Evolutionary conservation across 2,329 filamentous ascomycete species (phyloP).

Genomic region (Mycogone perniciosa): DNA sequence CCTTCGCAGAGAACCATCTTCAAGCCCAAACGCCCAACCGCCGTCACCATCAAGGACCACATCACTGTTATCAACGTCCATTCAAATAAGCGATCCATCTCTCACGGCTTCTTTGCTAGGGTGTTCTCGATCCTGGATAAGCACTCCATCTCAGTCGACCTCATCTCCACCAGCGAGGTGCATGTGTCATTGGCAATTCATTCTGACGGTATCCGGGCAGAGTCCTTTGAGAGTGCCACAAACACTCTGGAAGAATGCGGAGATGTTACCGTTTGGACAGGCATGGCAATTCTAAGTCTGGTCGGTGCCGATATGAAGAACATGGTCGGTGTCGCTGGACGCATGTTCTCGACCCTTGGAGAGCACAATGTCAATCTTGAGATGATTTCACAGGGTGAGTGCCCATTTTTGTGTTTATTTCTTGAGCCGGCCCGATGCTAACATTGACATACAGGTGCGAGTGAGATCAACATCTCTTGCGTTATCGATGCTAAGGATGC

Average conservation of each 20-base stretch:
- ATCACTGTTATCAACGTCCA: constrained; percentile 98
- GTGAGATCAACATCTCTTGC: constrained; percentile 98
- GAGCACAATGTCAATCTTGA: constrained; percentile 95
- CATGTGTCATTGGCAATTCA: constrained; percentile 97
- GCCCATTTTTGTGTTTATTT: neutral
- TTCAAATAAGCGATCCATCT: constrained; percentile 92
- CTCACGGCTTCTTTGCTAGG: constrained; percentile 89
- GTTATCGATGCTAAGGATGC: constrained; percentile 91
- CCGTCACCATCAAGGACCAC: constrained; percentile 94
- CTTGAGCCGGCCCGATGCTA: constrained; percentile 1
- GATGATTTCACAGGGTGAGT: constrained; percentile 94
- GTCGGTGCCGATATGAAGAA: constrained; percentile 97
- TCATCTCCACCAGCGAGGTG: constrained; percentile 94
- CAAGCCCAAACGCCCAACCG: constrained; percentile 69
- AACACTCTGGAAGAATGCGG: constrained; percentile 73
- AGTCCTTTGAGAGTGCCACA: constrained; percentile 61
- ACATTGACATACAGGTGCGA: constrained; percentile 60
- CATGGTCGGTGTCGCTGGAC: constrained; percentile 88
- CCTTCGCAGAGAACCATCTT: constrained; percentile 29
- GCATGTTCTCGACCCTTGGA: constrained; percentile 91
- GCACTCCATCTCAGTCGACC: constrained; percentile 82
- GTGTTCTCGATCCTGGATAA: constrained; percentile 89
- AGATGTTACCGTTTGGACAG: constrained; percentile 79
- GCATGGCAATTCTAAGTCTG: constrained; percentile 93
- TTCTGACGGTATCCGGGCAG: constrained; percentile 59